Evolutionary conservation across 495 filamentous ascomycete genomes (phyloP).

Genomic region (Hypoxylon cercidicola): DNA sequence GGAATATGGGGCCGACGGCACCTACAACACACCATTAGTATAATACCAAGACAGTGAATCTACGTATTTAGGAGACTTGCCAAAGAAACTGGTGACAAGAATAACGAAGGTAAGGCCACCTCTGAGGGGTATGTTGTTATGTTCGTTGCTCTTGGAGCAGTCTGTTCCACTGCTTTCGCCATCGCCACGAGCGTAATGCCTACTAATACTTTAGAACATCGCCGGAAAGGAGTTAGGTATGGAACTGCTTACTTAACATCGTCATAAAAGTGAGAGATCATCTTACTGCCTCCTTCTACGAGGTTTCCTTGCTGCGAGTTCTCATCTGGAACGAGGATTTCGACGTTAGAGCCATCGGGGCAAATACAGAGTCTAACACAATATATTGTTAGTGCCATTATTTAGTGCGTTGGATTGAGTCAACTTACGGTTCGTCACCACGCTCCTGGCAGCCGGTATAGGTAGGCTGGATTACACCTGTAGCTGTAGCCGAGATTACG

Average conservation of each 20-base stretch:
- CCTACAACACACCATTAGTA: conserved; percentile 38
- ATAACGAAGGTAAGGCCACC: conserved; percentile 71
- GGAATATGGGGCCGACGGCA: conserved; percentile 58
- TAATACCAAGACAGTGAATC: conserved; percentile 1
- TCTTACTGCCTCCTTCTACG: too few species aligned
- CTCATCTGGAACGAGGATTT: conserved; percentile 32
- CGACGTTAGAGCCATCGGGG: conserved; percentile 53
- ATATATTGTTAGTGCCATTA: background rate
- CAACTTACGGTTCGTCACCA: conserved; percentile 56
- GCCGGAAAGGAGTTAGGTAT: background rate
- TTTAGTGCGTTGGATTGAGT: too few species aligned
- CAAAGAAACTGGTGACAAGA: conserved; percentile 59
- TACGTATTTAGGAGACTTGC: conserved; percentile 13
- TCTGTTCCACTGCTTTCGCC: conserved; percentile 45
- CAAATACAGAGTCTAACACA: conserved; percentile 52
- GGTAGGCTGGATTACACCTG: conserved; percentile 54
- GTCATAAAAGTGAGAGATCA: conserved; percentile 72
- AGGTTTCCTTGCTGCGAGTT: too few species aligned
- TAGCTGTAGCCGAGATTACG: conserved; percentile 54
- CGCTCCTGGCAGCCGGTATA: conserved; percentile 66
- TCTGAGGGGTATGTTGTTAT: conserved; percentile 66
- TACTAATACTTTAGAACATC: conserved; percentile 15
- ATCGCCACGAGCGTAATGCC: conserved; percentile 58
- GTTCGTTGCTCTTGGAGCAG: conserved; percentile 61
- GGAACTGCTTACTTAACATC: conserved; percentile 64